Base-by-base conservation (phyloP, 208 protist genomes). In the Acanthamoeba lenticulata region DNA sequence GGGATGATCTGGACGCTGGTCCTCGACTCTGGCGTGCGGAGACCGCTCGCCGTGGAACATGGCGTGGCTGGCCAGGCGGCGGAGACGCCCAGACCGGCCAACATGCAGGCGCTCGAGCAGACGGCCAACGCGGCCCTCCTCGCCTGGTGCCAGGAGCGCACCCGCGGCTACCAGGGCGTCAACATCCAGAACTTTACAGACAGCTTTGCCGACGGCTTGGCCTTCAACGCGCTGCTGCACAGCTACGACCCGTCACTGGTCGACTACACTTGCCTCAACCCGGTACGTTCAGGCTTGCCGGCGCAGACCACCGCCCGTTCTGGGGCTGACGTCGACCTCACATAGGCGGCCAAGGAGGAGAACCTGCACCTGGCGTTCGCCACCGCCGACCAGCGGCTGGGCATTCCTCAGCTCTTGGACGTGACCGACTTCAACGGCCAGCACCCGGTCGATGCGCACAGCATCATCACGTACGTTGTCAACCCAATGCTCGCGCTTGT, bases 291-390 rank as follows among this genome's bases (percentile, higher is more conserved):
- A 9, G 17, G 27, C 5, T 65, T 65, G 27, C 11, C 27, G 24
- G 13, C 69, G 17, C 45, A 32, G 24, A 29, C 11, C 17, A 21
- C 69, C 69, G 11, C 69, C n/a, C 69, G 36, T 40, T 77, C 67
- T 77, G 36, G 9, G 4, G 15, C 34, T 91, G 32, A 24, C 34
- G n/a, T 74, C 19, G 47, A 15, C 21, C 29, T 44, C 6, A 72
- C 19, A 7, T 44, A 96, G 69, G 38, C 65, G 15, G 52, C 95
- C 45, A 94, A 92, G 55, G 65, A 77, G 17, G 93, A 93, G 19
- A 97, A 97, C 94, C 83, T 98, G 4, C 94, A 97, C 77, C 77
- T 96, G 3, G 97, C 97, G 0, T 98, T 98, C 69, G 90, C 96
- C 27, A 93, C 97, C 42, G 97, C 97, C 15, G 96, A 97, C 42